These are phyloP conservation scores for Kazachstania africana DNA, from an alignment of 805 yeast genomes.

Conservation along the genomic window DNA sequence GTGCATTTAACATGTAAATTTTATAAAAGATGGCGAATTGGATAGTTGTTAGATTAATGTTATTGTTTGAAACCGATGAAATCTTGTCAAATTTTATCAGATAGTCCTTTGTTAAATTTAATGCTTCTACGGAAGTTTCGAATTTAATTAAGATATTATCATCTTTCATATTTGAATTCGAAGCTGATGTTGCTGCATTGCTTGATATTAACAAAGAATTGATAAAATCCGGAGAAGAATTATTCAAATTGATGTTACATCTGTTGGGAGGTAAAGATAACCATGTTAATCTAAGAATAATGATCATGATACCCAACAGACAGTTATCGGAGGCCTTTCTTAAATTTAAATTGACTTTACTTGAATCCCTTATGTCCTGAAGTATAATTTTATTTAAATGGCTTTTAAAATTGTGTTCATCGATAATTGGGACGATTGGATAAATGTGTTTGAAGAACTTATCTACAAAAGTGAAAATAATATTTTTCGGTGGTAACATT, in stretches of 20 bases:
- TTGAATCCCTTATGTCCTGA: conserved; percentile 4
- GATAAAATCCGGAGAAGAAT: conserved; percentile 3
- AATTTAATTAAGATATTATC: conserved; percentile 18
- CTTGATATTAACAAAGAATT: conserved; percentile 4
- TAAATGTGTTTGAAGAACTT: conserved; percentile 49
- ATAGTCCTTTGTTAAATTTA: conserved; percentile 19
- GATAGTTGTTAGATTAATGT: conserved; percentile 30
- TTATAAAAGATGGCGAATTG: conserved; percentile 51
- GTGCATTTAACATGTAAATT: conserved; percentile 42
- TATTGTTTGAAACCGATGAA: conserved; percentile 24
- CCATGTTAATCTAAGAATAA: conserved; percentile 45
- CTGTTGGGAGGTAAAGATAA: conserved; percentile 38
- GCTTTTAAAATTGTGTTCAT: conserved; percentile 34
- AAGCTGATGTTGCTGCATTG: conserved; percentile 4
- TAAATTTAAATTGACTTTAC: conserved; percentile 19
- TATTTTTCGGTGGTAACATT: conserved; percentile 41
- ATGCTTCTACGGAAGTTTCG: conserved; percentile 21
- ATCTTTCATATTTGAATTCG: conserved; percentile 19
- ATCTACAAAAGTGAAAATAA: conserved; percentile 45
- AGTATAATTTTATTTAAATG: conserved; percentile 21
- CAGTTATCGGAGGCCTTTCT: conserved; percentile 30
- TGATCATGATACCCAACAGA: conserved; percentile 37
- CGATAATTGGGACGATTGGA: conserved; percentile 55
- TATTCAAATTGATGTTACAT: conserved; percentile 23
- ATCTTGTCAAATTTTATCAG: conserved; percentile 25